Conservation (phyloP, 345 rosid species). For the Citrus reticulata region DNA sequence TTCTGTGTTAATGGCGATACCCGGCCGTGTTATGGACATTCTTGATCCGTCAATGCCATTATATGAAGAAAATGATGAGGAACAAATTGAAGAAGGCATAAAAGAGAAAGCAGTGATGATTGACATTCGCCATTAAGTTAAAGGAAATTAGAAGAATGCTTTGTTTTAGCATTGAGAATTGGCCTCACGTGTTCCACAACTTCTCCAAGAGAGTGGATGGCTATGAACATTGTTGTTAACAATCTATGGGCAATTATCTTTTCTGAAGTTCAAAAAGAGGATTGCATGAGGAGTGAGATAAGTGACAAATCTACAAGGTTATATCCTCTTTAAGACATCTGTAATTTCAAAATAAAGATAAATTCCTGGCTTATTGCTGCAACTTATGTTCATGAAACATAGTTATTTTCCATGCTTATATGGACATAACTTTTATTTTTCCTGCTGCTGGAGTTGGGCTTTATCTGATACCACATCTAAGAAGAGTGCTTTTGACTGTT, state of each 20-base stretch:
- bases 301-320: background rate
- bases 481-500: too few species aligned
- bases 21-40: constrained; percentile 14
- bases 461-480: too few species aligned
- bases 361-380: background rate
- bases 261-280: background rate
- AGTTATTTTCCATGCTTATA: background rate
- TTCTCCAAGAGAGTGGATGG: constrained; percentile 7
- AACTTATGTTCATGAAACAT: background rate
- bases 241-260: constrained; percentile 3
- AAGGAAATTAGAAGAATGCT: constrained; percentile 11
- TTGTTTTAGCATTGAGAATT: constrained; percentile 14
- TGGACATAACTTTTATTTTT: too few species aligned
- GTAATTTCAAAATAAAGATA: background rate
- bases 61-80: constrained; percentile 5
- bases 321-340: background rate
- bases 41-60: constrained; percentile 16
- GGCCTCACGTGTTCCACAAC: constrained; percentile 21
- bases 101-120: constrained; percentile 7
- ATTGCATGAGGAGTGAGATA: background rate
- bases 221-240: constrained; percentile 15
- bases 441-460: background rate
- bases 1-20: constrained; percentile 16
- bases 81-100: background rate
- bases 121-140: background rate